A percentile compares a stretch with the other conserved stretches of the same genome.
Evolutionary conservation across 306 rosid genomes (phyloP).

Genomic region (Casuarina cunninghamiana): DNA sequence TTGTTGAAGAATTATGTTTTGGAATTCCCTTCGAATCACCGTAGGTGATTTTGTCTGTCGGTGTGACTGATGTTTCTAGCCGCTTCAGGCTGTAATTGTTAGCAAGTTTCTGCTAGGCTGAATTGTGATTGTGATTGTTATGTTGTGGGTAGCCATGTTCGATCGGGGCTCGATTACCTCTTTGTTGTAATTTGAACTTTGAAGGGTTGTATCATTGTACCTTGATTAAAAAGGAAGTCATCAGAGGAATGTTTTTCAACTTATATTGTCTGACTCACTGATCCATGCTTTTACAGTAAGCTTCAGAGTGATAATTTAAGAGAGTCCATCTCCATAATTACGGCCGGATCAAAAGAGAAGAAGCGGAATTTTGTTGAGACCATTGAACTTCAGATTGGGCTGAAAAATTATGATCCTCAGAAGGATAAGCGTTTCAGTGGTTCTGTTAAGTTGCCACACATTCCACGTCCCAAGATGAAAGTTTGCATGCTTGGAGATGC

Average conservation of each 20-base stretch:
- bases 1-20: neutral
- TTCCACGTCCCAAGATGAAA: slow-evolving; percentile 88
- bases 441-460: slow-evolving; percentile 78
- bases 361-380: slow-evolving; percentile 72
- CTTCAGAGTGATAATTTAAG: slow-evolving; percentile 77
- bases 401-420: slow-evolving; percentile 85
- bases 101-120: neutral
- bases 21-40: neutral
- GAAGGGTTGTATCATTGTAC: neutral
- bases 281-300: slow-evolving; percentile 49
- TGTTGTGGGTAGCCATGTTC: neutral
- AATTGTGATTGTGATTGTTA: neutral
- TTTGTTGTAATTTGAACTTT: neutral
- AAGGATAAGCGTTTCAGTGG: slow-evolving; percentile 92
- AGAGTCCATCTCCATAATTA: slow-evolving; percentile 59
- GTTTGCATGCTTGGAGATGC: slow-evolving; percentile 96
- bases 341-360: slow-evolving; percentile 52
- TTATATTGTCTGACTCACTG: neutral
- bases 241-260: neutral
- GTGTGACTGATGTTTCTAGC: neutral
- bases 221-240: neutral
- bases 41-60: neutral
- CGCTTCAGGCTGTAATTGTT: neutral
- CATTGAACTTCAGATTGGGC: slow-evolving; percentile 78
- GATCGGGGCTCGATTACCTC: neutral